Base-by-base conservation (phyloP, 441 rosid species). In the Adansonia rubrostipa region DNA sequence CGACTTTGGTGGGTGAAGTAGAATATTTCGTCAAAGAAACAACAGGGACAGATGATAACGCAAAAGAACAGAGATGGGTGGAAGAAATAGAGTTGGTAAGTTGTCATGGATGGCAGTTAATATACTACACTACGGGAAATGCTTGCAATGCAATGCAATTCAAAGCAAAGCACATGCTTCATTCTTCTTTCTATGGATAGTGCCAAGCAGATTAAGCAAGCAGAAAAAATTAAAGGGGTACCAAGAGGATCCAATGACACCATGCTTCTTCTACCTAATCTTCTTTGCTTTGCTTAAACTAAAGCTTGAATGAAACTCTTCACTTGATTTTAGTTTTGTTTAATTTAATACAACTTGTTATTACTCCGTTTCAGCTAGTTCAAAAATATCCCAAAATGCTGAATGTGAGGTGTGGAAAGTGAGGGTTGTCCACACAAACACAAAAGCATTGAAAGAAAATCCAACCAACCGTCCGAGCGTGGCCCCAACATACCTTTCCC, bases 381-480 rank as follows among this genome's bases (percentile, higher is more conserved):
- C 51, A 4, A 67, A 67, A 13, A 33, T 28, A 45, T 67, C 53
- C 45, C 24, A 1, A 44, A 17, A 44, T 44, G 15, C 40, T 36
- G 40, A 36, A 36, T 36, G 5, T 36, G 40, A 36, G 40, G 40
- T 36, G 4, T 36, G 40, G 40, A 36, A 4, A 36, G 40, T 42
- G 48, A 66, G 58, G 54, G 9, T 57, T 22, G 65, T 40, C 20
- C 48, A 13, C 53, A 71, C 77, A 78, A 72, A 71, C 73, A 80
- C 33, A 66, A 77, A 80, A 63, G 50, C 57, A 71, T 81, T 78
- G 78, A 53, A 82, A 76, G 85, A 85, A 84, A 80, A 83, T 79
- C 85, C 89, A 87, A 87, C 82, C 82, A 74, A 84, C 85, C 86
- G 86, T 64, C 85, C 83, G 89, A 88, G 89, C 84, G 48, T 42